Conservation (phyloP, 306 rosid species). For the Inga oerstediana region DNA sequence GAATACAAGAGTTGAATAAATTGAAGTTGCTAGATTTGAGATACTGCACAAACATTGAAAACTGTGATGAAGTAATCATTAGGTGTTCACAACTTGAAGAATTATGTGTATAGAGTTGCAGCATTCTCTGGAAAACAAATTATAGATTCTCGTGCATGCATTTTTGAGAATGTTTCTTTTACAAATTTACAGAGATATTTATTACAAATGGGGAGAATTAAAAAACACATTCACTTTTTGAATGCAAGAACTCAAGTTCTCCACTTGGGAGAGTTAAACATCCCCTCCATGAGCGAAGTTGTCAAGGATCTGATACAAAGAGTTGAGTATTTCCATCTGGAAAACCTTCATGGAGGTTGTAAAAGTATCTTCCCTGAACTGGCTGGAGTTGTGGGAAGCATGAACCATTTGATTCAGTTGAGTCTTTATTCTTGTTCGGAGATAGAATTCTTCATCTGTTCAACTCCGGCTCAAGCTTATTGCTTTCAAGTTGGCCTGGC, state of each 20-base stretch:
- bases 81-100: slow-evolving; percentile 9
- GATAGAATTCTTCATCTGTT: not conserved
- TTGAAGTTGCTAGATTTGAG: not conserved
- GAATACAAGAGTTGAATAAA: not conserved
- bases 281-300: not conserved
- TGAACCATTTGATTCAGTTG: not conserved
- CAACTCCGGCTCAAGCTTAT: not conserved
- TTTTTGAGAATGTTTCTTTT: not conserved
- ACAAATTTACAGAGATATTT: not conserved
- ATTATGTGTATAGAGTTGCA: not conserved
- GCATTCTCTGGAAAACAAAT: not conserved
- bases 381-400: not conserved
- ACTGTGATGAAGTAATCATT: not conserved
- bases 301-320: not conserved
- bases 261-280: not conserved
- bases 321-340: not conserved
- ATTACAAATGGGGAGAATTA: not conserved
- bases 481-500: no score
- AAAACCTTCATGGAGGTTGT: not conserved
- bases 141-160: not conserved
- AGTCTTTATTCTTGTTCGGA: not conserved
- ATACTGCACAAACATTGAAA: not conserved
- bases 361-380: not conserved
- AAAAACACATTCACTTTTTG: no score
- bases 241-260: not conserved